Evolutionary conservation across 345 rosid species (phyloP), one percentile per base, ranked within the genome.

Genomic region (Limnanthes douglasii): DNA sequence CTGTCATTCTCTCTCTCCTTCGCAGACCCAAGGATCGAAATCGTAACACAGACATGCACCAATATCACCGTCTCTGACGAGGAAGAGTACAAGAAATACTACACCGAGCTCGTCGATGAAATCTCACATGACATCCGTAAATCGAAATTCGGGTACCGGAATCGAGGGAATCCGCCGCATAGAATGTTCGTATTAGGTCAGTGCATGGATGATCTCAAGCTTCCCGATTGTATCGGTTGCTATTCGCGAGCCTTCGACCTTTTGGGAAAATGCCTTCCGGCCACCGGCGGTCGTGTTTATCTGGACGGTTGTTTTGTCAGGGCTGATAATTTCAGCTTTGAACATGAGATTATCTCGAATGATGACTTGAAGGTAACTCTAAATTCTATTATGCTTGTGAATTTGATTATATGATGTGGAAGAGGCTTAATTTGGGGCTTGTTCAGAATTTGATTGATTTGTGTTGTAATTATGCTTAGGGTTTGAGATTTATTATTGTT

Each of bases 241-340:
- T 64, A 62, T 36, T 5, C 43, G 3, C 56, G 59, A 15, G 60
- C 64, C 15, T 31, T 32, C n/a, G 46, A 39, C 10, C 48, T 64
- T 30, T 35, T 72, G 37, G 37, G 44, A 15, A 32, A 36, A 1
- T 68, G 75, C 48, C 50, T 67, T 16, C 65, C 75, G 0, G 26
- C 55, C 31, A 40, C 61, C 30, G 73, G 72, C 9, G 72, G 62
- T 24, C 63, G 69, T 18, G 56, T 68, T 61, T 51, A 58, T 45
- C 42, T 64, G 25, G 79, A 64, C 30, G 69, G 74, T 2, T 67
- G 75, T 53, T 72, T 64, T 37, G 37, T 56, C 4, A 57, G 72
- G 47, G 54, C 50, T 12, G 79, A 72, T 29, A 67, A 64, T 49
- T 67, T 60, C 37, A 49, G 55, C 34, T 72, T 72, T 45, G 60